phyloP scores from a whole-genome alignment of 2,329 filamentous ascomycete genomes.

The Colletotrichum simmondsii region DNA sequence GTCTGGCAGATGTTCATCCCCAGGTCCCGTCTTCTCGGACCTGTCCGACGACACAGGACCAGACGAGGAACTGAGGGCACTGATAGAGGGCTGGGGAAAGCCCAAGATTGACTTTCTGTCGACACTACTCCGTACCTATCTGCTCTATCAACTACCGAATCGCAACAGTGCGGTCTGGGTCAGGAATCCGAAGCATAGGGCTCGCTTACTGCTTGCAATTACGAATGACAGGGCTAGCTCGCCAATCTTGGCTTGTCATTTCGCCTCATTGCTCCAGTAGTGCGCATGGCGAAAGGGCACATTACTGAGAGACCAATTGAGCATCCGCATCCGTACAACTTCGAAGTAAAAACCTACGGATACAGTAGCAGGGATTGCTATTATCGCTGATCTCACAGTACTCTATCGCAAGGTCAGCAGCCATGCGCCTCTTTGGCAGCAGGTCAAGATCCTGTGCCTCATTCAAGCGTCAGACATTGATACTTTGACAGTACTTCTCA shows the following conservation, averaged over 20 bases:
- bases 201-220: not conserved
- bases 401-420: not conserved
- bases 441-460: not conserved
- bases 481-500: not conserved
- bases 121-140: not conserved
- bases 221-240: slow-evolving; percentile 3
- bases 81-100: not conserved
- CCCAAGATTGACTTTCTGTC: not conserved
- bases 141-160: not conserved
- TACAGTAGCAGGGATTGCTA: not conserved
- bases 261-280: slow-evolving; percentile 1
- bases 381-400: slow-evolving; percentile 23
- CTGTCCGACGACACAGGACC: not conserved
- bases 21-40: not conserved
- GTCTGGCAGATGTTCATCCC: not conserved
- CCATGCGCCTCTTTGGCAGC: not conserved
- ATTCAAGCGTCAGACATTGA: not conserved
- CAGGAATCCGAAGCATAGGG: too few relatives aligned
- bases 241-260: slow-evolving; percentile 21
- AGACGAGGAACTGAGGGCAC: too few relatives aligned
- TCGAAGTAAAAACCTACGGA: too few relatives aligned
- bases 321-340: not conserved
- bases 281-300: not conserved
- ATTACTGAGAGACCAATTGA: not conserved
- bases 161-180: not conserved